Conservation (phyloP, 2,329 filamentous ascomycete species). For the Tolypocladium inflatum region DNA sequence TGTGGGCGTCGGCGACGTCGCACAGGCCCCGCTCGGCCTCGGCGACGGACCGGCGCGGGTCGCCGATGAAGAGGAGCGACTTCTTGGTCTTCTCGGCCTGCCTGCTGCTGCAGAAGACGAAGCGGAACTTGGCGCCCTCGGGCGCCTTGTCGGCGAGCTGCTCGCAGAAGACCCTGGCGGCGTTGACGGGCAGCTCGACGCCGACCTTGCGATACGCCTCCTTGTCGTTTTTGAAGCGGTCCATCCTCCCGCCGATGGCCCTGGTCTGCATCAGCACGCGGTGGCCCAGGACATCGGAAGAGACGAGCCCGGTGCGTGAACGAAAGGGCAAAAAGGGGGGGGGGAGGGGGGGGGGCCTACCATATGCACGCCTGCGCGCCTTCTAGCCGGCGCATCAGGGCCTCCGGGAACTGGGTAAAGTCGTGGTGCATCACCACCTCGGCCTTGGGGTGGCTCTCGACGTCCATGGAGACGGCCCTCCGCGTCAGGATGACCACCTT, state of each 20-base stretch:
- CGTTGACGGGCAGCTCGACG: slow-evolving; percentile 48
- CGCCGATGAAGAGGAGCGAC: slow-evolving; percentile 24
- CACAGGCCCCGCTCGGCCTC: slow-evolving; percentile 29
- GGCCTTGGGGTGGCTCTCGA: slow-evolving; percentile 36
- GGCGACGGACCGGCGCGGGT: slow-evolving; percentile 27
- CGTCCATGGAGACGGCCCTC: slow-evolving; percentile 30
- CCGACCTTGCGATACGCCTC: slow-evolving; percentile 38
- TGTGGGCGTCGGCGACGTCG: slow-evolving; percentile 23
- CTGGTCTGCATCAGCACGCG: slow-evolving; percentile 11
- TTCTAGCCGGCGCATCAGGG: slow-evolving; percentile 21
- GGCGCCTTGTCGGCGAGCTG: slow-evolving; percentile 19
- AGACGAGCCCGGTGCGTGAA: background rate
- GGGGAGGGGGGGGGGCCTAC: too few relatives aligned
- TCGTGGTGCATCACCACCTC: slow-evolving; percentile 40
- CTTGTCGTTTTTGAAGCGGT: slow-evolving; percentile 38
- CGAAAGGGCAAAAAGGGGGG: too few relatives aligned
- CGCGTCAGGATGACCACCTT: slow-evolving; percentile 42
- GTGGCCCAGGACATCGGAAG: background rate
- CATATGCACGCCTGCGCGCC: slow-evolving; percentile 56
- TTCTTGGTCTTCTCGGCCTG: slow-evolving; percentile 22
- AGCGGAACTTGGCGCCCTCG: slow-evolving; percentile 25
- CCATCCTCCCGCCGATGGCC: slow-evolving; percentile 33
- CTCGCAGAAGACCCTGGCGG: slow-evolving; percentile 44
- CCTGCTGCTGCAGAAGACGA: slow-evolving; percentile 32
- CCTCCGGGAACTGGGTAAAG: slow-evolving; percentile 39